Base-by-base conservation (phyloP, 495 filamentous ascomycete species). In the Penicillium riverlandense region DNA sequence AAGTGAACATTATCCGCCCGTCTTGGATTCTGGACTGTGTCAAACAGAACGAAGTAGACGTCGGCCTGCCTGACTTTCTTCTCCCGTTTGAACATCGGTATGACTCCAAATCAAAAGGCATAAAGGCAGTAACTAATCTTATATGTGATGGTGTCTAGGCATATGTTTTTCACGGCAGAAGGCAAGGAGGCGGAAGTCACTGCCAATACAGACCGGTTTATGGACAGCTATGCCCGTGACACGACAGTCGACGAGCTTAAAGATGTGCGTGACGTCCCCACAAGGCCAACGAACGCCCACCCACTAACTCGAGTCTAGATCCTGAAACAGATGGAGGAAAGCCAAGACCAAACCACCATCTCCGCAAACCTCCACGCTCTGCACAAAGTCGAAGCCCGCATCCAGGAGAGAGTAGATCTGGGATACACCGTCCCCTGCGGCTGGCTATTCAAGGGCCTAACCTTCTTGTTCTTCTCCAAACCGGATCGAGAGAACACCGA, bases 21-120 rank as follows among this genome's bases (percentile, higher is more conserved):
- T 76, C 73, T 11, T 99, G 92, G 92, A 64, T 96, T 9, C 71
- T 90, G 29, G 89, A 96, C 58, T 92, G 86, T 50, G 73, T 88
- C 43, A 71, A 67, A 50, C 84, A 88, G 52, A 70, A 63, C 13
- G 74, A 88, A 40, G 67, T 71, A 10, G 87, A 92, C 54, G 66
- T 66, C 10, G 71, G 74, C 7, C 62, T 75, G 16, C 58, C 72
- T 0, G 75, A 74, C 30, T 67, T 80, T 22, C 60, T 88, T 16
- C 63, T 90, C 8, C 86, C 87, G 1, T 76, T 78, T 29, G 88
- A 92, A 55, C 78, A 82, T 6, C 76, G 75, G 37, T 84, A 80
- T 48, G 61, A 73, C 44, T 72, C 71, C 37, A 34, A 8, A 6
- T 12, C n/a, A 22, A 11, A 34, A 3, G 9, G 7, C 32, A 34